Conservation (phyloP, 129 eudicot genomes). For the Helianthus tuberosus region DNA sequence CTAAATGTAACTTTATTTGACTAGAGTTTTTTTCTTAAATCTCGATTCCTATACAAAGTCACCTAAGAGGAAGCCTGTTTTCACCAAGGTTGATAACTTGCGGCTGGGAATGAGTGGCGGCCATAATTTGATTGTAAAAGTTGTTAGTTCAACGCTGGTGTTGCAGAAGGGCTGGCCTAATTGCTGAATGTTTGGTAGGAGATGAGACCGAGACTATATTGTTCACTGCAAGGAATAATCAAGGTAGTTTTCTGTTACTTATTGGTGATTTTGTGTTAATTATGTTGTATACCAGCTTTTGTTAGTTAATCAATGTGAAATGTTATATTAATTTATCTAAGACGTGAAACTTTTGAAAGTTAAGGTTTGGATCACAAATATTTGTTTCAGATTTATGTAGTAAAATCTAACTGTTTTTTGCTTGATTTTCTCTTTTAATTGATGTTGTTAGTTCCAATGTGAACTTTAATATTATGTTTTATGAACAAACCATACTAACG, state of each 20-base stretch:
- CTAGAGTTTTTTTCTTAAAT: too few species aligned
- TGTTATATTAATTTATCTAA: too few species aligned
- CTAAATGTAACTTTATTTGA: too few species aligned
- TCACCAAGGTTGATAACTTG: conserved; percentile 72
- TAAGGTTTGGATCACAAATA: background rate
- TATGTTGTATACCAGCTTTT: background rate
- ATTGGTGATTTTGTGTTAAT: background rate
- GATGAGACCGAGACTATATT: conserved; percentile 77
- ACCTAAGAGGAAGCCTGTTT: conserved; percentile 74
- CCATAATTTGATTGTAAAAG: conserved; percentile 67
- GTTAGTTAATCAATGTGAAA: background rate
- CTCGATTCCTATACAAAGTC: conserved; percentile 36
- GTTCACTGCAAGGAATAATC: conserved; percentile 78
- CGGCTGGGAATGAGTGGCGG: conserved; percentile 73
- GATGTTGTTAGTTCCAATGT: too few species aligned
- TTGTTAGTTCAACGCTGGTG: conserved; percentile 60
- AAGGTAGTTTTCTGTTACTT: conserved; percentile 43
- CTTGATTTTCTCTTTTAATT: too few species aligned
- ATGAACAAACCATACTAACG: too few species aligned
- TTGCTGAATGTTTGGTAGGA: conserved; percentile 82
- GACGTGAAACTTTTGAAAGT: background rate
- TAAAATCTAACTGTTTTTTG: background rate
- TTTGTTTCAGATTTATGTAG: background rate
- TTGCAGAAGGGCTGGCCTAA: conserved; percentile 67
- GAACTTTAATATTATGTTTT: too few species aligned